Conservation (phyloP, 306 rosid genomes). For the Sicyos baderoa region DNA sequence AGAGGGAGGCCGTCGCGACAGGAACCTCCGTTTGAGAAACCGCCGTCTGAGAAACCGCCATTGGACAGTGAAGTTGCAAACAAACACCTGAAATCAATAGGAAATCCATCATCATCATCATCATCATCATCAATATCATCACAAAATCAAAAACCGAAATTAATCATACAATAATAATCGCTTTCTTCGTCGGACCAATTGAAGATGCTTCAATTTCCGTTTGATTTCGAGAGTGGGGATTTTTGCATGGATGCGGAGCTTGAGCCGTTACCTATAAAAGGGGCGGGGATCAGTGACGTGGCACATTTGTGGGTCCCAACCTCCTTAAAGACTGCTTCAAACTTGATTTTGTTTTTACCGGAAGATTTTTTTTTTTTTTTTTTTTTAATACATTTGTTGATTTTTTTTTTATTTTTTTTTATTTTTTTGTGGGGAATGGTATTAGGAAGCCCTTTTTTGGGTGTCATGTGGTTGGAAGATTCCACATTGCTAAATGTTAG, state of each 20-base stretch:
- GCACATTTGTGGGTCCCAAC: neutral
- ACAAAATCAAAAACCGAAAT: no score
- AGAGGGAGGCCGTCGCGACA: slow-evolving; percentile 41
- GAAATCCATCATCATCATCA: no score
- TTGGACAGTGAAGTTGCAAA: slow-evolving; percentile 13
- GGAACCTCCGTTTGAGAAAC: slow-evolving; percentile 9
- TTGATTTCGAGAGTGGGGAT: slow-evolving; percentile 26
- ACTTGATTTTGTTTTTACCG: neutral
- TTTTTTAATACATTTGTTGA: no score
- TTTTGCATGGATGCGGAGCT: slow-evolving; percentile 45
- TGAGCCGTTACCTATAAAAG: slow-evolving; percentile 37
- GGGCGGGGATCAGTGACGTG: neutral
- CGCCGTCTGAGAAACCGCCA: slow-evolving; percentile 50
- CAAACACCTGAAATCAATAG: neutral
- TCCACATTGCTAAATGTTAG: neutral
- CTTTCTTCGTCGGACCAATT: neutral
- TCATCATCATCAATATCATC: no score
- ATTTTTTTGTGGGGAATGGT: neutral
- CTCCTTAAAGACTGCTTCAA: slow-evolving; percentile 24
- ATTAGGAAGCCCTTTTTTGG: neutral
- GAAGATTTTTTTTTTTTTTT: neutral
- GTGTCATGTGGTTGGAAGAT: neutral
- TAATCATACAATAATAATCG: no score
- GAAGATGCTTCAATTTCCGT: neutral
- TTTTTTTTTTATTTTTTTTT: neutral